Evolutionary conservation across 1,284 basidiomycete species (phyloP), one percentile per base, ranked within the genome.

Genomic region (Phylloboletellus chloephorus): DNA sequence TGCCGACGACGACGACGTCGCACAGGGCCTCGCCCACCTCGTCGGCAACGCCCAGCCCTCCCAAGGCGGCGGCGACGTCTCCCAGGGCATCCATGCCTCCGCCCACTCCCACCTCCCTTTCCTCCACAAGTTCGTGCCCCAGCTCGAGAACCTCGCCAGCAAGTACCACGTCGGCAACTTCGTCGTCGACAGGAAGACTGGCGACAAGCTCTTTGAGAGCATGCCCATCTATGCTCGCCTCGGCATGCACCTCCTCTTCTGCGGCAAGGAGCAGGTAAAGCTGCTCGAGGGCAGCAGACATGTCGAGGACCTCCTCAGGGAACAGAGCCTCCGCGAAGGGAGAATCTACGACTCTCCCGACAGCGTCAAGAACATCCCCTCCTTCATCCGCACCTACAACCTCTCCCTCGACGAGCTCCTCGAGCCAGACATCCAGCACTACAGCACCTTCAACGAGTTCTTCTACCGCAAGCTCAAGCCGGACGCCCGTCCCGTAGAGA

Each of bases 171-270:
- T 74, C 32, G 83, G 83, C 4, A 86, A 87, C 61, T 87, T 68
- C 56, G 81, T 86, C 19, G 63, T 75, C 20, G 69, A 83, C 31
- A 69, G 86, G 13, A 63, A 64, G 7, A 74, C 78, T 0, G 74
- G 74, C 2, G 69, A 79, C 58, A 71, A 73, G 55, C 69, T 82
- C 50, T 88, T 88, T 47, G 88, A 90, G 64, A 76, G 73, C 40
- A 90, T 90, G 87, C 85, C 85, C 1, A 71, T 89, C 24, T 89
- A 87, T 64, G 74, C 77, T 17, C 61, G 58, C 4, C 52, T 73
- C 4, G 88, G 87, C 4, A 89, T 89, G 79, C 85, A 88, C 47
- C 68, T 89, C n/a, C 64, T 89, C 21, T 89, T 88, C 58, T 76
- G 78, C 42, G 80, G 79, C 1, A 69, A 63, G 25, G 67, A 65